Base-by-base conservation (phyloP, 345 rosid species). In the Lepidium didymum region DNA sequence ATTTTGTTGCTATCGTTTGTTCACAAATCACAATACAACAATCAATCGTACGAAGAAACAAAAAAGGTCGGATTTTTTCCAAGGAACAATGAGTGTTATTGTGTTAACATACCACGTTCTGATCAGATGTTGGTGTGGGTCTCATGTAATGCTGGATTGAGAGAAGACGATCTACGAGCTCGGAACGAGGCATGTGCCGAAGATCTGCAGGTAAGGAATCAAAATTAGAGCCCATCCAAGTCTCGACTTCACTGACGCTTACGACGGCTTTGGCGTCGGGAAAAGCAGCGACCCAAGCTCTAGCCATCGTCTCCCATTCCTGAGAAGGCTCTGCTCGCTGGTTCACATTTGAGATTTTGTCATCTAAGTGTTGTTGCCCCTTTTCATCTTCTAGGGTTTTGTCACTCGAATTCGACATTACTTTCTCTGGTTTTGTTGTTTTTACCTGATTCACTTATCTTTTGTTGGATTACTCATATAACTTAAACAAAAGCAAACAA, bases 271-370 rank as follows among this genome's bases (percentile, higher is more conserved):
- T 87, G 2, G 89, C 96, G 62, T 89, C 97, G 0, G 97, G 88
- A 78, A 94, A 93, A 3, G 97, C 89, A 27, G 79, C 50, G 46
- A 90, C 76, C 96, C 99, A 94, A 9, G 96, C 94, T 57, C 77
- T 78, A 41, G 97, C 97, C 96, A 94, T 81, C 13, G 88, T 81
- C 69, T 86, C 89, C 99, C 99, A 94, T 81, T 86, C 97, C 56
- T 87, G 88, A 11, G 96, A 65, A 49, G 82, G 96, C 67, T 80
- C 87, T 18, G 62, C 78, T 46, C 62, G 76, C 10, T 34, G 69
- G 23, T 73, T 51, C 3, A 3, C 1, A 21, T 51, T 67, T 13
- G 56, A n/a, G 49, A 50, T 33, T 46, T 56, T 59, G 47, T 52
- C 70, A 43, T 60, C 47, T 7, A 29, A 57, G 1, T 14, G 23